phyloP scores from a whole-genome alignment of 1,139 yeast species.

The Protomyces pachydermus region DNA sequence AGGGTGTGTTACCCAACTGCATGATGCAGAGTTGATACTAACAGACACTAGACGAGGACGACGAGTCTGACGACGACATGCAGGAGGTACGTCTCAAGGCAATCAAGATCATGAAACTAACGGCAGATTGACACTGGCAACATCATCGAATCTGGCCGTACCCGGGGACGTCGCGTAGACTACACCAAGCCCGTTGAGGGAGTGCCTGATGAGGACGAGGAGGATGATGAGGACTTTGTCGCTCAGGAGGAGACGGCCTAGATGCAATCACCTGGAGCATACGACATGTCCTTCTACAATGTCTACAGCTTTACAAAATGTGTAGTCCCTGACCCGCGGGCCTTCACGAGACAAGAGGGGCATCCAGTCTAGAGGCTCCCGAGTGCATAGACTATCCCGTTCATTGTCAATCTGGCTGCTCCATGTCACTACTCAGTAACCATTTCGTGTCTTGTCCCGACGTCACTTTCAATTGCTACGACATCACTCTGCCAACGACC shows the following conservation, averaged over 20 bases:
- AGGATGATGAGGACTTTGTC: conserved; percentile 24
- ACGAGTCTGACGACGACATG: conserved; percentile 69
- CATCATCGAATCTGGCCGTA: conserved; percentile 79
- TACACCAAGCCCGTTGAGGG: conserved; percentile 47
- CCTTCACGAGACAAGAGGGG: too few relatives aligned
- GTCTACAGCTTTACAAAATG: too few relatives aligned
- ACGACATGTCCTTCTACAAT: too few relatives aligned
- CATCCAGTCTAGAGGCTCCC: too few relatives aligned
- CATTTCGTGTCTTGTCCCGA: too few relatives aligned
- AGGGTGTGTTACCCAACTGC: not conserved
- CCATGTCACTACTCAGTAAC: too few relatives aligned
- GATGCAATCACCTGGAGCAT: not conserved
- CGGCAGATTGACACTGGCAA: conserved; percentile 65
- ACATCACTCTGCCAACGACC: too few relatives aligned
- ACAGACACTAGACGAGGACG: conserved; percentile 38
- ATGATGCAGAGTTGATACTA: not conserved
- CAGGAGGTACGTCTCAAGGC: conserved; percentile 45
- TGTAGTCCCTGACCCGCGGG: too few relatives aligned
- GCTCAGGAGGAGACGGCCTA: not conserved
- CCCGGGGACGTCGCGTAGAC: conserved; percentile 84
- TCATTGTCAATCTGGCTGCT: too few relatives aligned
- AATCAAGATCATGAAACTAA: not conserved
- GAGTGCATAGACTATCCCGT: too few relatives aligned
- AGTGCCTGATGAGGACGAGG: conserved; percentile 28
- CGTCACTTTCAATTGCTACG: too few relatives aligned